phyloP scores from a whole-genome alignment of 2,329 filamentous ascomycete genomes.

The Talaromyces sp. region DNA sequence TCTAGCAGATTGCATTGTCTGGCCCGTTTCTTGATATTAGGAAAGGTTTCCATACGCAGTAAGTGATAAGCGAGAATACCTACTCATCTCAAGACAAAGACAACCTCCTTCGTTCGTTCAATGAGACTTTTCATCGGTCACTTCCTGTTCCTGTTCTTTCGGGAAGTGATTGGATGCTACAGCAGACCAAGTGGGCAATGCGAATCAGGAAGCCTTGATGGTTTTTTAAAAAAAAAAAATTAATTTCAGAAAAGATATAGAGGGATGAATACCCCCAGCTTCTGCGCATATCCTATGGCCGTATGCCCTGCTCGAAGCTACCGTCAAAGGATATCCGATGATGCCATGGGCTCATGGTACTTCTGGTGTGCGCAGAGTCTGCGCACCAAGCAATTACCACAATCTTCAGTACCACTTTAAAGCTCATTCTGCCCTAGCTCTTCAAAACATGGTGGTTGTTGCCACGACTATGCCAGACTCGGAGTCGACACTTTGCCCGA shows the following conservation, averaged over 20 bases:
- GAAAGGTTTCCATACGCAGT: not conserved
- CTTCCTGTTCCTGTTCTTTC: not conserved
- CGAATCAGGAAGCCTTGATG: not conserved
- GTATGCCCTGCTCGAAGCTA: slow-evolving; percentile 29
- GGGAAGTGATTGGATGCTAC: not conserved
- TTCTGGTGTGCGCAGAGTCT: slow-evolving; percentile 39
- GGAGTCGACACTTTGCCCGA: slow-evolving; percentile 36
- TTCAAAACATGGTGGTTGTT: slow-evolving; percentile 46
- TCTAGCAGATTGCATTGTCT: not conserved
- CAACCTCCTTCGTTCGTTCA: not conserved
- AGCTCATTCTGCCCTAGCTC: slow-evolving; percentile 40
- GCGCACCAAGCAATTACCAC: slow-evolving; percentile 42
- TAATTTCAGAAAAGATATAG: too few species aligned
- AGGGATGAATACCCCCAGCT: slow-evolving; percentile 36
- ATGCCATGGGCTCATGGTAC: slow-evolving; percentile 48
- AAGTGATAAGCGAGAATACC: not conserved
- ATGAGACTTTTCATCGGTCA: not conserved
- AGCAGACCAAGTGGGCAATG: not conserved
- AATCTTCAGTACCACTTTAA: slow-evolving; percentile 42
- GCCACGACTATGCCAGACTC: slow-evolving; percentile 47
- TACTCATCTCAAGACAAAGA: not conserved
- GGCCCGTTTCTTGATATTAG: not conserved
- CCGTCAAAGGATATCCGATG: slow-evolving; percentile 24
- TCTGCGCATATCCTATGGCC: slow-evolving; percentile 53
- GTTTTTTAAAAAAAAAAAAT: not conserved